A percentile compares a stretch with the other conserved stretches of the same genome.
Conservation (phyloP, 1,284 basidiomycete species). For the Peniophora sp. region DNA sequence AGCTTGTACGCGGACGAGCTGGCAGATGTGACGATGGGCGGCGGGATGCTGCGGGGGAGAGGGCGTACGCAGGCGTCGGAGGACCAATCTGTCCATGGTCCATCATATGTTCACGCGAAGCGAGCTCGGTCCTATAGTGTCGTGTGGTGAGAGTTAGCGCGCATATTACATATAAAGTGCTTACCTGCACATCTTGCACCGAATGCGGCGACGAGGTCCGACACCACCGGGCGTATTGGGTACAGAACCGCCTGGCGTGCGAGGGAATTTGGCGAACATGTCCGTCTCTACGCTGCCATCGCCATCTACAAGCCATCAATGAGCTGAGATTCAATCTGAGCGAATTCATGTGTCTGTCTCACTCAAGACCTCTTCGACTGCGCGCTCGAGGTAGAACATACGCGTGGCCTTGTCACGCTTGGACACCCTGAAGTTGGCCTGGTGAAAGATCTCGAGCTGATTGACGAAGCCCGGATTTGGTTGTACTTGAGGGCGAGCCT, state of each 20-base stretch:
- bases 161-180: constrained; percentile 7
- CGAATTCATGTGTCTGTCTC: constrained; percentile 21
- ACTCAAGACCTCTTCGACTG: constrained; percentile 74
- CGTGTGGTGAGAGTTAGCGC: constrained; percentile 1
- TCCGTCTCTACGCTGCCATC: constrained; percentile 60
- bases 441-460: constrained; percentile 73
- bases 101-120: constrained; percentile 85
- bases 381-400: constrained; percentile 75
- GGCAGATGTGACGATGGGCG: constrained; percentile 26
- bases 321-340: neutral
- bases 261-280: constrained; percentile 73
- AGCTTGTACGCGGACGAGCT: constrained; percentile 18
- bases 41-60: constrained; percentile 43
- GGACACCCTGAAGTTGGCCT: constrained; percentile 64
- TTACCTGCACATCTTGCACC: constrained; percentile 89
- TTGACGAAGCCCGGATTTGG: constrained; percentile 74
- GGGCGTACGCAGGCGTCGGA: constrained; percentile 42
- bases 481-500: constrained; percentile 62
- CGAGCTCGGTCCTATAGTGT: constrained; percentile 64
- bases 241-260: constrained; percentile 53
- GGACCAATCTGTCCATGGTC: constrained; percentile 78
- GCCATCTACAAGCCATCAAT: constrained; percentile 42
- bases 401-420: constrained; percentile 62
- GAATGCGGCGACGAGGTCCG: constrained; percentile 52
- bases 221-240: constrained; percentile 46